Evolutionary conservation across 75 land plant species (phyloP), one percentile per base, ranked within the genome.

Genomic region (Chamaecyparis obtusa): DNA sequence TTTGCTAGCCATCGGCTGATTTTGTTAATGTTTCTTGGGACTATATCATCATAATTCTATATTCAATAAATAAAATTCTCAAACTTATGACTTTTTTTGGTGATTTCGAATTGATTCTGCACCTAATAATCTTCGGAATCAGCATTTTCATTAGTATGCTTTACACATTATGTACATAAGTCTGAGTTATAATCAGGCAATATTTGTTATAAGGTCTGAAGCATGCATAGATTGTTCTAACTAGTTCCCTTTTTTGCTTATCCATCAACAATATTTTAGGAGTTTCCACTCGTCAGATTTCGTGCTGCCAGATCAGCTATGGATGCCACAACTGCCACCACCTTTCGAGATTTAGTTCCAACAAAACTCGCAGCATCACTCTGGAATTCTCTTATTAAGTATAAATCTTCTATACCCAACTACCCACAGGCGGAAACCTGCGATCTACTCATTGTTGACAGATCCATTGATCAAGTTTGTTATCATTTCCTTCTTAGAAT

Each of bases 301-400:
- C 96, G 96, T 60, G 99, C 96, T 88, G 95, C 99, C 64, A 95
- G 91, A 88, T 91, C 95, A 85, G 88, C 92, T 36, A 89, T 86
- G 60, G 97, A 93, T 94, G 81, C 91, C 37, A 85, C 90, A 5
- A 89, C 97, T 54, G 84, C 92, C 76, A 92, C 95, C n/a, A 93
- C 99, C 14, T 90, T 90, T 77, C 94, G 93, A 86, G 98, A 97
- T 85, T 87, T 97, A 35, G 91, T 97, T 43, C 96, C 99, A 16
- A 95, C 99, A 41, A 98, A 98, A 84, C 92, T 98, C 85, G 99
- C 99, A 84, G 96, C 99, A 84, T 94, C 90, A 33, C 91, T 98
- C 74, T 98, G 96, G 96, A 91, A 96, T 75, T 75, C 84, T 87
- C 90, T 97, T 56, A 85, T 87, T 80, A 98, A 95, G 88, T 95